A percentile compares a stretch with the other conserved stretches of the same genome.
phyloP scores from a whole-genome alignment of 306 rosid species.

The Prunus mira region DNA sequence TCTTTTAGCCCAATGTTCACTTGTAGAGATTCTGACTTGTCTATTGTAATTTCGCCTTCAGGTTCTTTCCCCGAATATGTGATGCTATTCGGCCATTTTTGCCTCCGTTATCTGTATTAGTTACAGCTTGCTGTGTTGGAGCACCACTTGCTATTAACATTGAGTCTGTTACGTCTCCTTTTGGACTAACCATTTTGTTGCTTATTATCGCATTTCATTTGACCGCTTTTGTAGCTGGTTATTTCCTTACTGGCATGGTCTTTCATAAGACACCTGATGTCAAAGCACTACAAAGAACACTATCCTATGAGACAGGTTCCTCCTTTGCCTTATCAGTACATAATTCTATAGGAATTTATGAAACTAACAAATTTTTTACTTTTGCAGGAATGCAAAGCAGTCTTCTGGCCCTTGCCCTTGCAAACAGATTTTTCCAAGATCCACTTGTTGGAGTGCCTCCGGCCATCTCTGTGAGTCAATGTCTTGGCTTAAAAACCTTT shows the following conservation, averaged over 20 bases:
- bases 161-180: conserved; percentile 69
- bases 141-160: conserved; percentile 90
- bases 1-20: conserved; percentile 13
- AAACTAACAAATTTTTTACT: conserved; percentile 1
- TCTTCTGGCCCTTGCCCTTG: conserved; percentile 95
- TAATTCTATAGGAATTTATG: conserved; percentile 13
- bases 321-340: conserved; percentile 12
- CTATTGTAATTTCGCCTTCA: conserved; percentile 32
- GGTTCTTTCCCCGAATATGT: conserved; percentile 73
- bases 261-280: conserved; percentile 56
- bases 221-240: conserved; percentile 72
- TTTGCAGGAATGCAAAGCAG: conserved; percentile 95
- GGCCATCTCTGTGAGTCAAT: conserved; percentile 79
- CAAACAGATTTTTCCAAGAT: conserved; percentile 82
- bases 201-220: conserved; percentile 71
- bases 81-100: conserved; percentile 69
- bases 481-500: background rate
- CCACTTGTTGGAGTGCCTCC: conserved; percentile 85
- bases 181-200: conserved; percentile 60
- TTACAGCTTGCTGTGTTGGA: conserved; percentile 88
- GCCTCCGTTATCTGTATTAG: conserved; percentile 82
- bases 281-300: conserved; percentile 79
- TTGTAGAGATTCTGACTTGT: conserved; percentile 11
- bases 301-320: conserved; percentile 88
- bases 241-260: conserved; percentile 57